Evolutionary conservation across 2,329 filamentous ascomycete genomes (phyloP).

Genomic region (Ophiostoma ips): DNA sequence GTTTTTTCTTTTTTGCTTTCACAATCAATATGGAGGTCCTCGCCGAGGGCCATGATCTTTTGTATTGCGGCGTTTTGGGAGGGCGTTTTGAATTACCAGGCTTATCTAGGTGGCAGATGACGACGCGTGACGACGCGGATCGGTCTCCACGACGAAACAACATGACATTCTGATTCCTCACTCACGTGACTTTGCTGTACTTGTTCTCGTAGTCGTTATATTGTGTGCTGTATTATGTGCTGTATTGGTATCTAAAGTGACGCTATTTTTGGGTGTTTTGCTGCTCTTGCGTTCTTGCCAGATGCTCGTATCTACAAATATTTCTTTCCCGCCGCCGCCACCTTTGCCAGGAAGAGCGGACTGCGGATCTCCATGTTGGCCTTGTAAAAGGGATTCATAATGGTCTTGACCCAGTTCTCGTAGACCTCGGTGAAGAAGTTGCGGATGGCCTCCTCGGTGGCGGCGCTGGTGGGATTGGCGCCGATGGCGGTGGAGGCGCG

Average conservation of each 20-base stretch:
- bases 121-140: conserved; percentile 8
- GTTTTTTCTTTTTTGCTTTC: background rate
- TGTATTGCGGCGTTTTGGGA: conserved; percentile 8
- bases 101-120: conserved; percentile 5
- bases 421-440: conserved; percentile 94
- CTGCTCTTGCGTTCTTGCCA: background rate
- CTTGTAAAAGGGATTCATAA: conserved; percentile 93
- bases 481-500: conserved; percentile 57
- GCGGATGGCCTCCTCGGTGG: conserved; percentile 89
- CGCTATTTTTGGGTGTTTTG: background rate
- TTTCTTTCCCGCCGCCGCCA: conserved; percentile 81
- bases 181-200: background rate
- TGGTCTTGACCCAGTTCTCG: conserved; percentile 90
- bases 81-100: conserved; percentile 5
- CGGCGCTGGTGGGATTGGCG: conserved; percentile 73
- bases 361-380: conserved; percentile 76
- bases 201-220: background rate
- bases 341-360: conserved; percentile 68
- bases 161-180: background rate
- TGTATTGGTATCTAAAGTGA: background rate
- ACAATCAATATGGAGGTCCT: background rate
- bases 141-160: conserved; percentile 7
- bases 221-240: background rate
- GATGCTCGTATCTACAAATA: conserved; percentile 44
- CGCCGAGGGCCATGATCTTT: conserved; percentile 4